phyloP scores from a whole-genome alignment of 1,284 basidiomycete genomes.

The Coniferiporia sulphurascens region DNA sequence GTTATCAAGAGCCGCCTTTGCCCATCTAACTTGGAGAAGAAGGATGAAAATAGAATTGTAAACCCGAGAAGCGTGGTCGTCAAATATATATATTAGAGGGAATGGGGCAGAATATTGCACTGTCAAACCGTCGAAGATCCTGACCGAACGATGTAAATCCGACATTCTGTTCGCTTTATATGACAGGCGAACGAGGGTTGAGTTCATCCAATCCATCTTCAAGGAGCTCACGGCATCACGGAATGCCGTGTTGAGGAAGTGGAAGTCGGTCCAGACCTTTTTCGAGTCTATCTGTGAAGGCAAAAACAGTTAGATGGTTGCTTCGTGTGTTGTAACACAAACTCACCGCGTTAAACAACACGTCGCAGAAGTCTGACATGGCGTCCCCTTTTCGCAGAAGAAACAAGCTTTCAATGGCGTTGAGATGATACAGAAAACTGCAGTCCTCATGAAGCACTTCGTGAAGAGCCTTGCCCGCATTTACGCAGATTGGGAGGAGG shows the following conservation, averaged over 20 bases:
- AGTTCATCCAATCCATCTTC: slow-evolving; percentile 55
- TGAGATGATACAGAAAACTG: slow-evolving; percentile 63
- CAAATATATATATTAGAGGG: slow-evolving; percentile 77
- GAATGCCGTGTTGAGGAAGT: slow-evolving; percentile 77
- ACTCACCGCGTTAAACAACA: slow-evolving; percentile 66
- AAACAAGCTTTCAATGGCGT: slow-evolving; percentile 67
- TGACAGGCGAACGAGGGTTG: slow-evolving; percentile 69
- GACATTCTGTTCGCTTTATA: slow-evolving; percentile 46
- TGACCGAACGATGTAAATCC: slow-evolving; percentile 45
- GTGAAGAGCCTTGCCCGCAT: slow-evolving; percentile 52
- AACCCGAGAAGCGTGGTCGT: slow-evolving; percentile 48
- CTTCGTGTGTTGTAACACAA: not conserved
- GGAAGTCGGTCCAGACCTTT: slow-evolving; percentile 77
- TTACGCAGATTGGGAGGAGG: slow-evolving; percentile 54
- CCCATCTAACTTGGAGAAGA: slow-evolving; percentile 69
- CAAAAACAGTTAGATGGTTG: not conserved
- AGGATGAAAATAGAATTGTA: slow-evolving; percentile 77
- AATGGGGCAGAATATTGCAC: slow-evolving; percentile 79
- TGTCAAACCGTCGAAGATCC: slow-evolving; percentile 58
- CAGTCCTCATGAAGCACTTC: slow-evolving; percentile 66
- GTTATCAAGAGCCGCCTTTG: slow-evolving; percentile 64
- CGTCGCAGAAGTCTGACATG: slow-evolving; percentile 67
- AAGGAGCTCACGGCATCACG: slow-evolving; percentile 56
- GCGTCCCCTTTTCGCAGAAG: slow-evolving; percentile 70
- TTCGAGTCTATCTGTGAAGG: slow-evolving; percentile 58